Evolutionary conservation across 2,329 filamentous ascomycete species (phyloP).

Genomic region (Chalaropsis thielavioides): DNA sequence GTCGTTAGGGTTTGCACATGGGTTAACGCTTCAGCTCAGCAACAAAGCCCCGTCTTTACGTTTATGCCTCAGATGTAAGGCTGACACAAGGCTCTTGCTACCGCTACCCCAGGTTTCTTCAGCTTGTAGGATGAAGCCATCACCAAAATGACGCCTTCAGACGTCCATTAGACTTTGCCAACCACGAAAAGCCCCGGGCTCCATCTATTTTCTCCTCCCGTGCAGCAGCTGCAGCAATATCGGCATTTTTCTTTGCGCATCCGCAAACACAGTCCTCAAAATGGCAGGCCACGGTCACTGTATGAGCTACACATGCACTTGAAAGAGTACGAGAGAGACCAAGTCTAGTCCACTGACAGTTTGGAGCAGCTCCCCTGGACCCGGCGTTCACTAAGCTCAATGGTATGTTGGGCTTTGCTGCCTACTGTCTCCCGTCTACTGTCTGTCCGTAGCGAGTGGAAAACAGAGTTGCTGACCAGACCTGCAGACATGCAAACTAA

Average conservation of each 20-base stretch:
- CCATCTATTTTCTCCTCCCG: neutral
- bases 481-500: slow-evolving; percentile 61
- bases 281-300: slow-evolving; percentile 16
- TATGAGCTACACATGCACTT: neutral
- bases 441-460: neutral
- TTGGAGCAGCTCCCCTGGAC: slow-evolving; percentile 16
- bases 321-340: neutral
- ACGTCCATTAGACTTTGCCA: neutral
- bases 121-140: neutral
- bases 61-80: neutral
- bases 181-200: neutral
- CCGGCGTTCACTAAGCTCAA: slow-evolving; percentile 18
- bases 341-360: slow-evolving; percentile 5
- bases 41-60: no score
- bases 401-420: slow-evolving; percentile 15
- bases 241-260: neutral
- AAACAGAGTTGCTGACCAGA: neutral
- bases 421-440: no score
- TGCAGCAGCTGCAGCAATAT: neutral
- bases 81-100: slow-evolving; percentile 3
- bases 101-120: neutral
- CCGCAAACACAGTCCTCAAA: neutral
- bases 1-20: neutral
- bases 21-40: neutral
- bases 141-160: slow-evolving; percentile 1